Evolutionary conservation across 345 rosid genomes (phyloP), one percentile per base, ranked within the genome.

Genomic region (Corymbia maculata): DNA sequence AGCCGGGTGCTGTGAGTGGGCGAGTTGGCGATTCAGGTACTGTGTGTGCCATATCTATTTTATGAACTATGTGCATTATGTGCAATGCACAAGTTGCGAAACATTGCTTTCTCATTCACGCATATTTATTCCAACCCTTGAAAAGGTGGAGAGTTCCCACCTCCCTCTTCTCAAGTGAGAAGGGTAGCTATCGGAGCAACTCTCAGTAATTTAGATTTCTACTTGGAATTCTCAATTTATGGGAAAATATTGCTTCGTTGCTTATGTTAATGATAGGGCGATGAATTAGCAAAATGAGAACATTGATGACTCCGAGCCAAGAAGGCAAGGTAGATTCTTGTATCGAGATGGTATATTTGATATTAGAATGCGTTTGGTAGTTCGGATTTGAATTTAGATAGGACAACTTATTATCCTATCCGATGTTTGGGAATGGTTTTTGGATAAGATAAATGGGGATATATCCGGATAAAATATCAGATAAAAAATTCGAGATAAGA

Each of bases 81-180:
- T 21, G 59, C 2, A 19, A 21, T 53, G 0, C 0, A 0, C 5
- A 55, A 0, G 28, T 55, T 3, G 28, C 12, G 0, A 21, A 55
- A 55, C 0, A 4, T 1, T 21, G 2, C 22, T 55, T 55, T 11
- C 1, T 55, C 61, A 55, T 21, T 55, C 61, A 55, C 1, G 2
- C 22, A 1, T 55, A 2, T 0, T 11, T 0, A 55, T 8, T 1
- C 28, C 5, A 55, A 21, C 0, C 8, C 0, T 0, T 0, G 5
- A 55, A 12, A 55, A 55, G 61, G 13, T 4, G 6, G 61, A 6
- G 13, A 55, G 22, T 55, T 26, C 61, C 11, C 61, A 22, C 28
- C 61, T 11, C 11, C 4, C 1, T 55, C 0, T 55, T 55, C 0
- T 55, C 12, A 55, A 8, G 61, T 22, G 61, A 22, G 61, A 55